Conservation (phyloP, 2,329 filamentous ascomycete species). For the Zasmidium citrigriseum region DNA sequence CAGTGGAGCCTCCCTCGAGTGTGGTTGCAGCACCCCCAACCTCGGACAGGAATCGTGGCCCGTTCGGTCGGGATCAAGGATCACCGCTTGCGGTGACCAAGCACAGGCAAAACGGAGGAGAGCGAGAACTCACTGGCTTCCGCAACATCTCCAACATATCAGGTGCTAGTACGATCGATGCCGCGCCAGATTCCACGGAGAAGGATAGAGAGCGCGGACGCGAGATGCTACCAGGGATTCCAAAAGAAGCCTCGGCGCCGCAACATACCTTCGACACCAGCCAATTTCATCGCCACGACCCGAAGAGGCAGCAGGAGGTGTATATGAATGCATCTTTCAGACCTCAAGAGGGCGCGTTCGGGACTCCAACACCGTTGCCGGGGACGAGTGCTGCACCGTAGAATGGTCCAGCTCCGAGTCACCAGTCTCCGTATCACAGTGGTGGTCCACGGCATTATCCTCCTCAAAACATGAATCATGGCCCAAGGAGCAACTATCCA, state of each 20-base stretch:
- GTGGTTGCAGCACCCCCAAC: conserved; percentile 31
- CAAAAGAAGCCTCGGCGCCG: conserved; percentile 24
- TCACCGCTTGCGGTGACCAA: conserved; percentile 32
- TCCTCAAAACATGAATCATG: no score
- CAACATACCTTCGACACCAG: conserved; percentile 30
- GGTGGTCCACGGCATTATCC: no score
- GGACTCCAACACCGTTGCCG: conserved; percentile 8
- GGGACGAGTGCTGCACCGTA: background rate
- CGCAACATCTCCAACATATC: conserved; percentile 40
- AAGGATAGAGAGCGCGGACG: conserved; percentile 16
- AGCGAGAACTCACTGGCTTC: conserved; percentile 29
- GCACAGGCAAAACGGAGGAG: conserved; percentile 27
- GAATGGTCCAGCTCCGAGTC: background rate
- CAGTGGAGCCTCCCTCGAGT: conserved; percentile 33
- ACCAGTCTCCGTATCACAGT: no score
- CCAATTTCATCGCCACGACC: conserved; percentile 25
- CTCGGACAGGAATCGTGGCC: conserved; percentile 21
- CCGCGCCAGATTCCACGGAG: conserved; percentile 27
- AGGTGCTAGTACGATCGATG: conserved; percentile 40
- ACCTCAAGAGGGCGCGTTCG: conserved; percentile 24
- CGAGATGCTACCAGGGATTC: conserved; percentile 15
- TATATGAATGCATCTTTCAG: conserved; percentile 27
- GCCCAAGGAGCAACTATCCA: no score
- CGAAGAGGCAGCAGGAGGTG: conserved; percentile 22
- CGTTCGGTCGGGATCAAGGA: conserved; percentile 11